phyloP scores from a whole-genome alignment of 1,284 basidiomycete genomes.

The Pascua guehoae region DNA sequence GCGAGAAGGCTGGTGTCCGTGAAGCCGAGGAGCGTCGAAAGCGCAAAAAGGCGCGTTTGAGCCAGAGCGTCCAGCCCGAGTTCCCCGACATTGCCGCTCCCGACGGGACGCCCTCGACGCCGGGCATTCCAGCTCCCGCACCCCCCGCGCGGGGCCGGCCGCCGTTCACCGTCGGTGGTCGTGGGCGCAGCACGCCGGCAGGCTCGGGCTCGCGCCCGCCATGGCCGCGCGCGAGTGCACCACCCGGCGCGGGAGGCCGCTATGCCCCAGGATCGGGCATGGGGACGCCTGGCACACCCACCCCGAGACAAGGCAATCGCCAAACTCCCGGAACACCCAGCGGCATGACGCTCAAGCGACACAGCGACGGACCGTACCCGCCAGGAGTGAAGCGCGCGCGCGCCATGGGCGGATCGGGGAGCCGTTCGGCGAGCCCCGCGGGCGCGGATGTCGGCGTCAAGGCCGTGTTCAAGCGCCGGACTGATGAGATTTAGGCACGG shows the following conservation, averaged over 20 bases:
- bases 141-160: slow-evolving; percentile 3
- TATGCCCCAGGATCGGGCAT: neutral
- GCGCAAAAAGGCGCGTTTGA: slow-evolving; percentile 16
- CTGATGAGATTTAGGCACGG: too few relatives aligned
- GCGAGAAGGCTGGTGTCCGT: slow-evolving; percentile 31
- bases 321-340: neutral
- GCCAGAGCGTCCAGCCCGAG: slow-evolving; percentile 18
- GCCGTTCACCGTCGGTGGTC: slow-evolving; percentile 3
- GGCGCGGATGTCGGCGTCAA: slow-evolving; percentile 13
- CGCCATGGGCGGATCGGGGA: slow-evolving; percentile 6
- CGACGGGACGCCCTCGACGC: neutral
- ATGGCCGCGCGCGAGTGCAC: slow-evolving; percentile 17
- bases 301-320: neutral
- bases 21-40: slow-evolving; percentile 18
- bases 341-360: slow-evolving; percentile 13
- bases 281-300: slow-evolving; percentile 13
- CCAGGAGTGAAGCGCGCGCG: slow-evolving; percentile 7
- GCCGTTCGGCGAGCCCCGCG: slow-evolving; percentile 17
- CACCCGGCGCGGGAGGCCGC: slow-evolving; percentile 3
- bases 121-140: slow-evolving; percentile 3
- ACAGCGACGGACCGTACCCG: neutral
- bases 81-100: slow-evolving; percentile 11
- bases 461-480: slow-evolving; percentile 17
- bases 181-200: slow-evolving; percentile 1
- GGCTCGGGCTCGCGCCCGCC: slow-evolving; percentile 4